A percentile compares a stretch with the other conserved stretches of the same genome.
Evolutionary conservation across 2,329 filamentous ascomycete genomes (phyloP).

Genomic region (Colletotrichum limetticola): DNA sequence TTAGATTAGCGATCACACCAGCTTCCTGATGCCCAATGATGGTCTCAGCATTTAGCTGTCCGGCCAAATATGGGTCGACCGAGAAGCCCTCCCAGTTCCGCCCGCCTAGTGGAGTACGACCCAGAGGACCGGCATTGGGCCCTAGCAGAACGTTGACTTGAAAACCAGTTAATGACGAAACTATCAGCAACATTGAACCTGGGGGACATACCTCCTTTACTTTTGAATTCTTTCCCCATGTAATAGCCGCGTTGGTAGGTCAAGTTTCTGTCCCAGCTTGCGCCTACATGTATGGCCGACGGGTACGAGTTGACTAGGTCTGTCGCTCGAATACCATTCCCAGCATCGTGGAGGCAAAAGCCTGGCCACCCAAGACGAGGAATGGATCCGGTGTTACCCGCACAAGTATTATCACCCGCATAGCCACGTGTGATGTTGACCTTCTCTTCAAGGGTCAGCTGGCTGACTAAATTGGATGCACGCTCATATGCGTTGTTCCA

Average conservation of each 20-base stretch:
- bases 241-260: constrained; percentile 44
- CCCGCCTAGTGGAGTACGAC: constrained; percentile 43
- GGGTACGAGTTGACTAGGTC: constrained; percentile 61
- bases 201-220: constrained; percentile 46
- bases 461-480: constrained; percentile 65
- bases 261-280: constrained; percentile 69
- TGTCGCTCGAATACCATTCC: constrained; percentile 58
- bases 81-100: constrained; percentile 52
- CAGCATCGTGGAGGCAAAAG: constrained; percentile 61
- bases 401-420: constrained; percentile 54
- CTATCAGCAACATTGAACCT: fast-evolving
- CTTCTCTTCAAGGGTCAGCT: constrained; percentile 75
- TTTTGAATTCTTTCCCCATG: constrained; percentile 47
- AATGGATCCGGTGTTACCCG: constrained; percentile 58
- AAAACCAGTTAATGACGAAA: background rate
- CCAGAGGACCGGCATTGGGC: constrained; percentile 46
- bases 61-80: constrained; percentile 69
- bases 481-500: constrained; percentile 70
- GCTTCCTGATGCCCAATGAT: constrained; percentile 52
- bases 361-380: constrained; percentile 58
- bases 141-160: constrained; percentile 46
- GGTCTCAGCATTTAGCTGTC: constrained; percentile 59
- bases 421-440: constrained; percentile 54
- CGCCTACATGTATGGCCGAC: constrained; percentile 58
- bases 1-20: constrained; percentile 73